phyloP scores from a whole-genome alignment of 352 stramenopile species.

The Globisporangium iwayamae region DNA sequence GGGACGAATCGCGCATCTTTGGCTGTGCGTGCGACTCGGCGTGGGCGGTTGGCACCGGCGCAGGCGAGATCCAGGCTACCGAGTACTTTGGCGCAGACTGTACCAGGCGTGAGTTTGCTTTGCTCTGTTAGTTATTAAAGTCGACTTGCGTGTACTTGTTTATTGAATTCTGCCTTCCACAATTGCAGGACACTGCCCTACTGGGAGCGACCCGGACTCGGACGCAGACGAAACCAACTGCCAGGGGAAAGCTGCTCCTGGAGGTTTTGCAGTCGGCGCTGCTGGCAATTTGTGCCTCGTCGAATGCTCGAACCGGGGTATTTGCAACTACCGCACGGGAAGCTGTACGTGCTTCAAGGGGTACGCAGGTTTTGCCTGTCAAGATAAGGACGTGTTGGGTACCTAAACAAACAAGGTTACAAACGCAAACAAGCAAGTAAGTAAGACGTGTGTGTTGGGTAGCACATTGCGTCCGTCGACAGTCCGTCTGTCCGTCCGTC shows the following conservation, averaged over 20 bases:
- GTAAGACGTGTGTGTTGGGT: conserved; percentile 12
- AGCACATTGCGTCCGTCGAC: neutral
- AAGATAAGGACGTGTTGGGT: conserved; percentile 35
- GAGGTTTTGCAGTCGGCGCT: conserved; percentile 34
- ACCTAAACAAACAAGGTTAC: neutral
- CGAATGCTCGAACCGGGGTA: conserved; percentile 90
- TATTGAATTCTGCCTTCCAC: neutral
- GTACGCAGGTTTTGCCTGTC: conserved; percentile 58
- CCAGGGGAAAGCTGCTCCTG: conserved; percentile 34
- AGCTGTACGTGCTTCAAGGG: conserved; percentile 88
- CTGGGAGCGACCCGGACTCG: conserved; percentile 72
- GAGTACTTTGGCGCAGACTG: conserved; percentile 90
- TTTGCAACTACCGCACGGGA: conserved; percentile 86
- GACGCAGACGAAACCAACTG: conserved; percentile 76
- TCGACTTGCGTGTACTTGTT: neutral
- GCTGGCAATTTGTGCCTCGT: conserved; percentile 87
- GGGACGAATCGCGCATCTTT: conserved; percentile 90
- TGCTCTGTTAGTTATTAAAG: neutral
- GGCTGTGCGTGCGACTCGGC: conserved; percentile 87
- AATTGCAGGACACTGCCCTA: conserved; percentile 69
- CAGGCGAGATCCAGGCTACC: conserved; percentile 71
- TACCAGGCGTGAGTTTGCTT: conserved; percentile 51
- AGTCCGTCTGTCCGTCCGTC: neutral
- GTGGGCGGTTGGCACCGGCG: conserved; percentile 76
- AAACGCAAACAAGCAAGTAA: conserved; percentile 23